These are phyloP conservation scores for Annona cherimola DNA, from an alignment of 164 flowering plant species.

Conservation along the genomic window DNA sequence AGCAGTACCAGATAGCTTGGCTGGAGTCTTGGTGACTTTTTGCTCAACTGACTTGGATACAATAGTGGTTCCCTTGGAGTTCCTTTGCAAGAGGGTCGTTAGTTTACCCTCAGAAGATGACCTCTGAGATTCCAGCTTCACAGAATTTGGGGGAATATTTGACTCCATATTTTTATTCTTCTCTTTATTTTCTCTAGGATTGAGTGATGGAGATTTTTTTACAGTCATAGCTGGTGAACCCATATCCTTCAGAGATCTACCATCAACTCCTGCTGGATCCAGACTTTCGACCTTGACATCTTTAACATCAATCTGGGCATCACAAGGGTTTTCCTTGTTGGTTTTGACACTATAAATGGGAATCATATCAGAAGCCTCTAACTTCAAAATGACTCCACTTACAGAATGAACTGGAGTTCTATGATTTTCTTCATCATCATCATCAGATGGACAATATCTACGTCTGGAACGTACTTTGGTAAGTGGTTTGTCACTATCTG, in stretches of 20 bases:
- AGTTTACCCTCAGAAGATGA: slow-evolving; percentile 24
- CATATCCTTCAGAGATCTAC: slow-evolving; percentile 18
- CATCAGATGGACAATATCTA: slow-evolving; percentile 57
- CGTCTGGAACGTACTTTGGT: slow-evolving; percentile 34
- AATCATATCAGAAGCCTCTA: slow-evolving; percentile 21
- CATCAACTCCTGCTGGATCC: slow-evolving; percentile 9
- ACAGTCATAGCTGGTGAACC: slow-evolving; percentile 13
- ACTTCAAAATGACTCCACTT: slow-evolving; percentile 21
- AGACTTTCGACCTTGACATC: slow-evolving; percentile 19
- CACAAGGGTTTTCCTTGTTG: slow-evolving; percentile 15
- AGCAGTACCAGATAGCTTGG: slow-evolving; percentile 29
- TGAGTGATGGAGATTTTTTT: slow-evolving; percentile 18
- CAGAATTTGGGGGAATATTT: slow-evolving; percentile 25
- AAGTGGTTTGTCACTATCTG: slow-evolving; percentile 22
- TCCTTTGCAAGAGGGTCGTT: slow-evolving; percentile 27
- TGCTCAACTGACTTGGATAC: slow-evolving; percentile 29
- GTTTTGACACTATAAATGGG: slow-evolving; percentile 14
- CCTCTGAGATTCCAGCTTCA: slow-evolving; percentile 31
- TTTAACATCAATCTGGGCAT: slow-evolving; percentile 13
- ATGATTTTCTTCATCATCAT: slow-evolving; percentile 51
- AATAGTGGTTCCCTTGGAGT: slow-evolving; percentile 27
- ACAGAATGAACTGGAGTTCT: slow-evolving; percentile 72
- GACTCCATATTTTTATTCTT: slow-evolving; percentile 23
- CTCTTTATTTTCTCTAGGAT: slow-evolving; percentile 27
- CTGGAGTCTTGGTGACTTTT: slow-evolving; percentile 27